Evolutionary conservation across 208 protist genomes (phyloP).

Genomic region (Crithidia expoeki): DNA sequence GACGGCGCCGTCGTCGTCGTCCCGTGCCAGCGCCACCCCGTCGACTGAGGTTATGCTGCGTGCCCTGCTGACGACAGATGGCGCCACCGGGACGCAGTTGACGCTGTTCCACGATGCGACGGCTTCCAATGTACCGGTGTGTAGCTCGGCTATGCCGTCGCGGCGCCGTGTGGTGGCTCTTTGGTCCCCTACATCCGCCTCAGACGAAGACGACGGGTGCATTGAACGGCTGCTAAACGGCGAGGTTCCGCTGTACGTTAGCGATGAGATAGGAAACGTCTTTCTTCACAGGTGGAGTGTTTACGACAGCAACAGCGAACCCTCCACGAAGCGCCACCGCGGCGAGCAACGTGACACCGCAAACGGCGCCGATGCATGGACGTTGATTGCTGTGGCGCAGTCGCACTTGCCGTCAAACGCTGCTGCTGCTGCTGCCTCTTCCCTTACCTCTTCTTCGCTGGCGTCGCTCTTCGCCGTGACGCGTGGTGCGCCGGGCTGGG

Average conservation of each 20-base stretch:
- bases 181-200: conserved; percentile 8
- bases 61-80: conserved; percentile 46
- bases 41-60: conserved; percentile 9
- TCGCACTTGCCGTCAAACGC: conserved; percentile 21
- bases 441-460: neutral
- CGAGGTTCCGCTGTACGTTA: conserved; percentile 23
- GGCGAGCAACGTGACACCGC: neutral
- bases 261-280: conserved; percentile 39
- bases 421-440: neutral
- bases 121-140: neutral
- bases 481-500: conserved; percentile 54
- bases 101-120: conserved; percentile 19
- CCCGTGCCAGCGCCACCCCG: neutral
- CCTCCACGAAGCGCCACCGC: conserved; percentile 14
- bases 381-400: conserved; percentile 28
- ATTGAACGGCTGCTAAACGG: neutral
- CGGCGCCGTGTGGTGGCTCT: conserved; percentile 31
- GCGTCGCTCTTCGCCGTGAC: conserved; percentile 25
- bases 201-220: neutral
- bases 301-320: neutral
- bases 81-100: conserved; percentile 32
- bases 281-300: conserved; percentile 25
- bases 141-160: conserved; percentile 31
- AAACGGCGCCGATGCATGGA: conserved; percentile 26
- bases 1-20: conserved; percentile 7